A percentile compares a stretch with the other conserved stretches of the same genome.
These are phyloP conservation scores for Coniochaeta pulveracea DNA, from an alignment of 2,329 filamentous ascomycete species.

Conservation along the genomic window DNA sequence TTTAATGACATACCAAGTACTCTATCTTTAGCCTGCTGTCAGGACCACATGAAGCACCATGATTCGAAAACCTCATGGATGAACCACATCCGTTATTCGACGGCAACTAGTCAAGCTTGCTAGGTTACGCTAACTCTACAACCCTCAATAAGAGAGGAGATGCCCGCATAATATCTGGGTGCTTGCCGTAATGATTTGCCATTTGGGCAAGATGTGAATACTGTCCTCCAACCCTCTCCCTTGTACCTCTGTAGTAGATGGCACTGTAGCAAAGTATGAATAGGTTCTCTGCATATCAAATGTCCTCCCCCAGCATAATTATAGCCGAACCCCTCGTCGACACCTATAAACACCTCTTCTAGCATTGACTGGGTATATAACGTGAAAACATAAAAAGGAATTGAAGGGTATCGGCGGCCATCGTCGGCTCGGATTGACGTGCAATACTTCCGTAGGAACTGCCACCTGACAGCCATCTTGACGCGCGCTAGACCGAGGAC, in stretches of 20 bases:
- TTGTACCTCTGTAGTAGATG: slow-evolving; percentile 4
- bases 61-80: too few species aligned
- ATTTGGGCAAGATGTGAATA: slow-evolving; percentile 4
- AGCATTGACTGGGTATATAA: slow-evolving; percentile 27
- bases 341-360: slow-evolving; percentile 19
- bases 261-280: slow-evolving; percentile 3
- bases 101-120: too few species aligned
- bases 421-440: slow-evolving; percentile 15
- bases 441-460: neutral
- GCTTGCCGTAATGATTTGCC: slow-evolving; percentile 7
- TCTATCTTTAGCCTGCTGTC: too few species aligned
- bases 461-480: neutral
- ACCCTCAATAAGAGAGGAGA: too few species aligned
- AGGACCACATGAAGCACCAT: too few species aligned
- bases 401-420: slow-evolving; percentile 16
- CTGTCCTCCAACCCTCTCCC: slow-evolving; percentile 5
- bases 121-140: too few species aligned
- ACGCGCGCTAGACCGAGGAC: neutral
- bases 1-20: too few species aligned
- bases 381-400: slow-evolving; percentile 24
- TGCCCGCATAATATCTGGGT: slow-evolving; percentile 10
- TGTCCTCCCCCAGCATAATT: slow-evolving; percentile 8
- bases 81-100: too few species aligned
- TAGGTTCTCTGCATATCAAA: neutral
- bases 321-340: slow-evolving; percentile 17